Evolutionary conservation across 352 stramenopile genomes (phyloP), one percentile per base, ranked within the genome.

Genomic region (Pythium angustatum): DNA sequence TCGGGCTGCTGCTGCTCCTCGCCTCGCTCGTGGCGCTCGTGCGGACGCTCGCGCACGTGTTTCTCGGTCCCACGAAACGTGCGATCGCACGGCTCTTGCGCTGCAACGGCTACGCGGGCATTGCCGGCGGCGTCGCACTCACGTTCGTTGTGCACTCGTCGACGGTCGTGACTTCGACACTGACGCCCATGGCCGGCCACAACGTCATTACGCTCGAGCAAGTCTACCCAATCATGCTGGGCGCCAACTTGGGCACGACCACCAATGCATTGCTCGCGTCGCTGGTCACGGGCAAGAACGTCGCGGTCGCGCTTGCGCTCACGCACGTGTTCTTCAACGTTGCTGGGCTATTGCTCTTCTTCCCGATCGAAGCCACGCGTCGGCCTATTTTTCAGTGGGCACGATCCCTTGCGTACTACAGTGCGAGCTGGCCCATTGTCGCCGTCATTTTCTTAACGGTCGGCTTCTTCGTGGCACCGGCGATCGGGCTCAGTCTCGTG

Each of bases 301-400:
- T 90, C 41, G 78, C 86, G 8, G 82, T 97, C 38, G 88, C 95
- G 59, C 87, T 98, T 34, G 93, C 91, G 30, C 78, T 98, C 28
- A 84, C 83, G 43, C 91, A 98, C 73, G 88, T 97, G 45, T 95
- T 92, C 66, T 97, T 98, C 80, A 98, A 97, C 72, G 69, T 97
- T 17, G 88, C 89, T 50, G 90, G 91, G 49, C 77, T 96, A 51
- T 54, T 97, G 41, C 82, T 98, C 31, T 98, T 93, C 78, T 98
- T 97, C 72, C 90, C 90, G 34, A 79, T 98, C 64, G 90, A 91
- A 28, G 73, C 88, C 67, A 96, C 94, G 60, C 81, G 93, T 26
- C 69, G 68, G 33, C 75, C 94, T 52, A 89, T 96, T 51, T 63
- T 97, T 31, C 57, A 69, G 49, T 88, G 77, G 66, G 88, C 91